Conservation (phyloP, 2,329 filamentous ascomycete genomes). For the Trichoderma oligosporum region DNA sequence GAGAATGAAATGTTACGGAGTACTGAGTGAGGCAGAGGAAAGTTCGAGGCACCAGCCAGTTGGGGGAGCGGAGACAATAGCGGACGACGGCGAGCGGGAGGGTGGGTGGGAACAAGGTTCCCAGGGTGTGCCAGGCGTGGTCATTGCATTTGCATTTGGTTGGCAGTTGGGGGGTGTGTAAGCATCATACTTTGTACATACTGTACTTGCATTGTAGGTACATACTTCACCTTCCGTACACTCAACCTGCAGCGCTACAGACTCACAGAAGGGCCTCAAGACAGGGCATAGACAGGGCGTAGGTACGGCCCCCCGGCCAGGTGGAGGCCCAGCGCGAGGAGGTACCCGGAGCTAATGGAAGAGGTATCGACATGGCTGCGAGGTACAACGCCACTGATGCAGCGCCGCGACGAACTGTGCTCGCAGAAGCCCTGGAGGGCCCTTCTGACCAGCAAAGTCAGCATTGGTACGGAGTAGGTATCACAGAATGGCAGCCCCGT, state of each 20-base stretch:
- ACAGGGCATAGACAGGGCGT: constrained; percentile 13
- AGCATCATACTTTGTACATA: not conserved
- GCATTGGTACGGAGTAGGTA: too few species aligned
- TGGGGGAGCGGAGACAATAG: constrained; percentile 34
- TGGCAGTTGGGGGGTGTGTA: not conserved
- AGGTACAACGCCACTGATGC: not conserved
- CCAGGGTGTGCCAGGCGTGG: constrained; percentile 3
- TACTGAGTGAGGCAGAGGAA: constrained; percentile 28
- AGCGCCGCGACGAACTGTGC: too few species aligned
- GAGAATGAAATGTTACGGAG: too few species aligned
- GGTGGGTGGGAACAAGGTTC: constrained; percentile 27
- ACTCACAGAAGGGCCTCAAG: not conserved
- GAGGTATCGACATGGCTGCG: not conserved
- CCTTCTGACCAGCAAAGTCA: too few species aligned
- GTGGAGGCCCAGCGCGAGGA: constrained; percentile 14
- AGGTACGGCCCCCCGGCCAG: not conserved
- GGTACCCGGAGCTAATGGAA: constrained; percentile 18
- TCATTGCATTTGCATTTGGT: not conserved
- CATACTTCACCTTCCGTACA: not conserved
- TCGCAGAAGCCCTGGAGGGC: not conserved
- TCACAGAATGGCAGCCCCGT: too few species aligned
- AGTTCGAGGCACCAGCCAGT: constrained; percentile 24
- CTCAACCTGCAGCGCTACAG: not conserved
- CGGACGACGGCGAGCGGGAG: constrained; percentile 30
- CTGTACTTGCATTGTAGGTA: not conserved